Conservation (phyloP, 202 grass and related monocot species). For the Setaria italica region DNA sequence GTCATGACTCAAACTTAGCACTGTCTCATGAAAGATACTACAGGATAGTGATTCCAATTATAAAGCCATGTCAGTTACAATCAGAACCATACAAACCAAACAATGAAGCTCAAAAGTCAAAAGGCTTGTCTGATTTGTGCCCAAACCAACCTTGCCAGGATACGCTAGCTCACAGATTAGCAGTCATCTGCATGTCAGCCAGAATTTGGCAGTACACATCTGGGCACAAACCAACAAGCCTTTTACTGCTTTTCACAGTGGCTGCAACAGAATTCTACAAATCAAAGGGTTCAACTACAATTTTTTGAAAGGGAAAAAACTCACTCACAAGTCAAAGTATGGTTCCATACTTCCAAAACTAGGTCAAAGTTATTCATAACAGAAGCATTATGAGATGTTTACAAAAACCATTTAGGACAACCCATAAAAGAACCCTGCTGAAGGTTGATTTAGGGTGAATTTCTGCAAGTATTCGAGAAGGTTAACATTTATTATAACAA, state of each 20-base stretch:
- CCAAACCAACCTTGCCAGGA: neutral
- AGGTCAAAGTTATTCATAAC: neutral
- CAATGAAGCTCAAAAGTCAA: neutral
- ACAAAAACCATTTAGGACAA: neutral
- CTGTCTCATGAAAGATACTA: neutral
- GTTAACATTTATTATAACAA: slow-evolving; percentile 19
- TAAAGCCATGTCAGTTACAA: neutral
- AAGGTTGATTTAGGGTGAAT: neutral
- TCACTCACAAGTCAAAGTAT: neutral
- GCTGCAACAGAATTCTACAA: neutral
- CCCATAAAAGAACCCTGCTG: neutral
- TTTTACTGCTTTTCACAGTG: neutral
- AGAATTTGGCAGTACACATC: neutral
- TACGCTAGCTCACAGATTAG: neutral
- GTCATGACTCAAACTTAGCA: neutral
- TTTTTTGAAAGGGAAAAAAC: neutral
- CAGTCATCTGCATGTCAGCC: neutral
- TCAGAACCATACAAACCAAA: slow-evolving; percentile 12
- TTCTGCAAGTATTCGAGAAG: neutral
- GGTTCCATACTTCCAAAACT: neutral
- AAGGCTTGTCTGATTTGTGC: neutral
- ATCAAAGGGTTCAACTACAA: neutral
- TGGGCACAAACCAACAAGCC: neutral
- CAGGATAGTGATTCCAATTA: neutral
- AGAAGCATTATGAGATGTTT: neutral